Evolutionary conservation across 768 basidiomycete genomes (phyloP).

Genomic region (Jaapia argillacea): DNA sequence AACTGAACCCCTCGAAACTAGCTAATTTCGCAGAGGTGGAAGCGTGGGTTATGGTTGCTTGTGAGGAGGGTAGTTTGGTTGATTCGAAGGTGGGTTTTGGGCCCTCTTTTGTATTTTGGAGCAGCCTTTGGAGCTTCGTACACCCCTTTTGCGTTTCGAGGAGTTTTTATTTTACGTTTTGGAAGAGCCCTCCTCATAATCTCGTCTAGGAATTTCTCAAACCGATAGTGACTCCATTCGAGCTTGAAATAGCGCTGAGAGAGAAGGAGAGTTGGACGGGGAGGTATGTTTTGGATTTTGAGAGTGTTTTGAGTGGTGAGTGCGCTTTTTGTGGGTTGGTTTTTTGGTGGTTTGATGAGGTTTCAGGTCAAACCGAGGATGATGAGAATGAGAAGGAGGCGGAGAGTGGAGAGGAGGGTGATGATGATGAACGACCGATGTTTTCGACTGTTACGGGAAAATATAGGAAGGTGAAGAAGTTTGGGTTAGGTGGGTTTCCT

Average conservation of each 20-base stretch:
- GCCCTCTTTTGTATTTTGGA: neutral
- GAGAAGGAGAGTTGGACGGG: constrained; percentile 65
- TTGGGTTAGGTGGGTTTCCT: constrained; percentile 30
- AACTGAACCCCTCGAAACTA: constrained; percentile 89
- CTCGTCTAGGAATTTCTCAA: constrained; percentile 66
- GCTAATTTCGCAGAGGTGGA: constrained; percentile 96
- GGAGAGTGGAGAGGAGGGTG: constrained; percentile 29
- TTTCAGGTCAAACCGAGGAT: constrained; percentile 1
- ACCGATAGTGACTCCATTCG: constrained; percentile 92
- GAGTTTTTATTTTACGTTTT: neutral
- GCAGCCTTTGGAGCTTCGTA: neutral
- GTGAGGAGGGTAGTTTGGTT: constrained; percentile 82
- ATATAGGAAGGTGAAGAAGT: constrained; percentile 71
- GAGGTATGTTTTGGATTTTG: constrained; percentile 73
- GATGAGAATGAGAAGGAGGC: constrained; percentile 14
- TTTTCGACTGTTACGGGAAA: constrained; percentile 85
- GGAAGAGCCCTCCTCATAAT: too few species aligned
- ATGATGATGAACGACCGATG: constrained; percentile 60
- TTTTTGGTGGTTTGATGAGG: constrained; percentile 10
- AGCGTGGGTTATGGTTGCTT: constrained; percentile 91
- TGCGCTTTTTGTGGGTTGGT: too few species aligned
- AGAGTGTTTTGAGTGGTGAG: constrained; percentile 36
- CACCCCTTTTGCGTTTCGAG: neutral
- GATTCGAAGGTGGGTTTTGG: constrained; percentile 53
- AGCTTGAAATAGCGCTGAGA: constrained; percentile 73